A percentile compares a stretch with the other conserved stretches of the same genome.
phyloP scores from a whole-genome alignment of 441 rosid species.

The Erodium moschatum region DNA sequence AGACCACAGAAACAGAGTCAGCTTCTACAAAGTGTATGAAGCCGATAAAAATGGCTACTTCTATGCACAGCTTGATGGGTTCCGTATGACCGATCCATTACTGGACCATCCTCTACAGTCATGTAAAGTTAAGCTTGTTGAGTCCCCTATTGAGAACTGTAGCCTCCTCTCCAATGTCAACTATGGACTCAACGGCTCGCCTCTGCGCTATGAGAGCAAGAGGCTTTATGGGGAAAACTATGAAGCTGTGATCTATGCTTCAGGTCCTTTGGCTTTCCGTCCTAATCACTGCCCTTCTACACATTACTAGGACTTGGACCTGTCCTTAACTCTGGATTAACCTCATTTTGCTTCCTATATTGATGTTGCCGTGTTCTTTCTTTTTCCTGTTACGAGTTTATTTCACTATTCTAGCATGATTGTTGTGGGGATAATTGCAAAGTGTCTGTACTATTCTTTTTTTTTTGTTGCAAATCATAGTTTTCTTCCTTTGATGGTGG shows the following conservation, averaged over 20 bases:
- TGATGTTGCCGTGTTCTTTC: conserved; percentile 4
- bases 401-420: not conserved
- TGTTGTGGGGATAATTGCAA: not conserved
- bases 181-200: conserved; percentile 55
- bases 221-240: conserved; percentile 33
- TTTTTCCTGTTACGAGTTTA: conserved; percentile 8
- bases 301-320: conserved; percentile 23
- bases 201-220: conserved; percentile 51
- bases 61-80: conserved; percentile 59
- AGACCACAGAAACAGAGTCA: conserved; percentile 43
- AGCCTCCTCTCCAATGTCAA: conserved; percentile 60
- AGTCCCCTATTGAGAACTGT: conserved; percentile 57
- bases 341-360: conserved; percentile 14
- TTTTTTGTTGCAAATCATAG: too few species aligned
- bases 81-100: conserved; percentile 32
- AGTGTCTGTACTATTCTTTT: too few species aligned
- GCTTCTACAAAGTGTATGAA: conserved; percentile 54
- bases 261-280: conserved; percentile 86
- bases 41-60: conserved; percentile 54
- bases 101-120: conserved; percentile 79
- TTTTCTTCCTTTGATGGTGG: too few species aligned
- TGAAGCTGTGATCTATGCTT: conserved; percentile 56
- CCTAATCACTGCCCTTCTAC: conserved; percentile 45
- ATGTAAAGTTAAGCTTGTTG: conserved; percentile 62
- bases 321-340: not conserved